Evolutionary conservation across 139 green algal species (phyloP), one percentile per base, ranked within the genome.

Genomic region (Mesostigma viride): DNA sequence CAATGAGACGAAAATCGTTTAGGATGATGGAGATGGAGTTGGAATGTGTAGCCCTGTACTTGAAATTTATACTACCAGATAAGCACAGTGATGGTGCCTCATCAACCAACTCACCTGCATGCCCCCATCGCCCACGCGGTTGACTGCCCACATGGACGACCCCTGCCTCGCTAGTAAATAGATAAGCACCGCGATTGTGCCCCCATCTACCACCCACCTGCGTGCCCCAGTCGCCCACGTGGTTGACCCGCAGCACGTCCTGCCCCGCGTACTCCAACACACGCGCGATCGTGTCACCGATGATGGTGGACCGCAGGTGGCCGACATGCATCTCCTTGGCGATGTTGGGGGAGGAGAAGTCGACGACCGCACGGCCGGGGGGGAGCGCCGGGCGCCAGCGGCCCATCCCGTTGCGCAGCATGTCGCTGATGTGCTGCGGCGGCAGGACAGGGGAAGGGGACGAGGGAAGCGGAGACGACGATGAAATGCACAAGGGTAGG

Each of bases 271-370:
- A 97, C 75, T 95, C 90, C 2, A 96, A 79, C 5, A 79, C 80
- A 56, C 73, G 62, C 72, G 76, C 27, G 27, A 95, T 70, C 22
- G 84, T 90, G 77, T 95, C 89, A 8, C 92, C 92, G 56, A 98
- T 94, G 76, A 98, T 97, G 60, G 91, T 98, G 62, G 84, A 95
- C 26, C 93, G 81, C 70, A 98, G 83, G 78, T 98, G 93, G 6
- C 93, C 93, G 47, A 99, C 93, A 63, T 99, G 93, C 76, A 83
- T 83, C 82, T 98, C 93, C 83, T 99, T 99, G 64, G 93, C 93
- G 27, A 99, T 95, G 74, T 99, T 99, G 35, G 93, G 93, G 14
- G 86, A 94, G 30, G 82, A 92, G 65, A 97, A 99, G 76, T 99
- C 93, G 0, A 99, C 84, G 3, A 99, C n/a, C 3, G 34, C 67